A percentile compares a stretch with the other conserved stretches of the same genome.
Evolutionary conservation across 768 basidiomycete genomes (phyloP).

Genomic region (Calocybe gangraenosa): DNA sequence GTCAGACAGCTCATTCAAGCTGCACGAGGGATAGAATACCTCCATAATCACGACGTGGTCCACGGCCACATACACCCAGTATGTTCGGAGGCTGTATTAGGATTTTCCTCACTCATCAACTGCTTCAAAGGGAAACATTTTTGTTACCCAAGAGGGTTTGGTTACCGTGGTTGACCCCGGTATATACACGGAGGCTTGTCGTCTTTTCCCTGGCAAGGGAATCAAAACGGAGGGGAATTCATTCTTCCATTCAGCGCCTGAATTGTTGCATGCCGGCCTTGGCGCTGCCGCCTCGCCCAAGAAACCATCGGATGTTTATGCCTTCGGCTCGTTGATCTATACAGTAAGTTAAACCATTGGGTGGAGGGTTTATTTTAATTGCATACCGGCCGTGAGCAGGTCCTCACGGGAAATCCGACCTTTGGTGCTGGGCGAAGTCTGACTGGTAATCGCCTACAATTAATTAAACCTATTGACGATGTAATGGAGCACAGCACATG

Average conservation of each 20-base stretch:
- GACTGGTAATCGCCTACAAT: not conserved
- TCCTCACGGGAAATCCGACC: conserved; percentile 11
- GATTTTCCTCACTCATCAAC: not conserved
- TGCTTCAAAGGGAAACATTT: conserved; percentile 9
- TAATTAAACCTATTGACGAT: not conserved
- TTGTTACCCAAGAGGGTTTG: conserved; percentile 7
- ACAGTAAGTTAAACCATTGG: conserved; percentile 10
- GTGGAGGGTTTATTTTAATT: not conserved
- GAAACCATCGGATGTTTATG: conserved; percentile 11
- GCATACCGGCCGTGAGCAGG: not conserved
- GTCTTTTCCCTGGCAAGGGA: not conserved
- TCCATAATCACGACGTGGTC: conserved; percentile 6
- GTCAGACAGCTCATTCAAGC: conserved; percentile 7
- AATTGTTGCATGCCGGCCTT: not conserved
- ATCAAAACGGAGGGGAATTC: too few species aligned
- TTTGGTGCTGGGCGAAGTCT: not conserved
- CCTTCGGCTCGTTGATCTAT: conserved; percentile 8
- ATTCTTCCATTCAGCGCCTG: conserved; percentile 12
- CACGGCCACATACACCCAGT: conserved; percentile 17
- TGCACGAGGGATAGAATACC: conserved; percentile 11
- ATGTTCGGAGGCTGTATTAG: not conserved
- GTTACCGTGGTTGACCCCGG: conserved; percentile 9
- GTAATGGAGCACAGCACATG: conserved; percentile 4
- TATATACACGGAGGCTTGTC: conserved; percentile 3
- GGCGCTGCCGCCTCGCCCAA: conserved; percentile 2